Base-by-base conservation (phyloP, 441 rosid genomes). In the Macaranga tanarius region DNA sequence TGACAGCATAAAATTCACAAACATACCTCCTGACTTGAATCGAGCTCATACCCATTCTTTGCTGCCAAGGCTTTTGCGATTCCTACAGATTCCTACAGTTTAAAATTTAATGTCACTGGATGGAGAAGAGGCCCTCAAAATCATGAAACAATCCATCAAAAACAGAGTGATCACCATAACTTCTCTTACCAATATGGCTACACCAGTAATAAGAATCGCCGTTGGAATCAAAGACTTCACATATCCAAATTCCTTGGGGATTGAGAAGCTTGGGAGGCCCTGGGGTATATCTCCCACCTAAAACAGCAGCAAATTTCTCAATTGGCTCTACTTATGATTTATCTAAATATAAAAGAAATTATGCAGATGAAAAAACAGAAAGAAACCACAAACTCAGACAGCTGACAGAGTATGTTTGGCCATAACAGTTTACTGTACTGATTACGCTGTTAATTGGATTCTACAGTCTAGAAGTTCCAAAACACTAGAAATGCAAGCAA, bases 51-150 rank as follows among this genome's bases (percentile, higher is more conserved):
- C 71, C 97, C 93, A 67, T 93, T 92, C 82, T 89, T 93, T 34
- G 97, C 96, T 57, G 98, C 97, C 81, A 93, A 85, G 69, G 98
- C 96, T 89, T 93, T 93, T 75, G 98, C 97, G 69, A 93, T 92
- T 57, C 98, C 97, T 48, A 93, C 98, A 75, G 98, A 93, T 85
- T 93, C 97, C 97, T 93, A 79, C 55, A 84, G 42, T 79, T 67
- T 20, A 73, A 82, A 64, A 69, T 62, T 45, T 57, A 62, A 55
- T 22, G 51, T 72, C 12, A 74, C 28, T 26, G 47, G 55, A 79
- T 17, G 58, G 25, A 62, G 64, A 63, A 44, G 64, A 56, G 60
- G 16, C 71, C 72, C 57, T 75, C 67, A 65, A 74, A 62, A 22
- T 25, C 58, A 75, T 34, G 40, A 73, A 67, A 25, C 19, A 70